These are phyloP conservation scores for Populus trichocarpa DNA, from an alignment of 441 rosid genomes.

Conservation along the genomic window DNA sequence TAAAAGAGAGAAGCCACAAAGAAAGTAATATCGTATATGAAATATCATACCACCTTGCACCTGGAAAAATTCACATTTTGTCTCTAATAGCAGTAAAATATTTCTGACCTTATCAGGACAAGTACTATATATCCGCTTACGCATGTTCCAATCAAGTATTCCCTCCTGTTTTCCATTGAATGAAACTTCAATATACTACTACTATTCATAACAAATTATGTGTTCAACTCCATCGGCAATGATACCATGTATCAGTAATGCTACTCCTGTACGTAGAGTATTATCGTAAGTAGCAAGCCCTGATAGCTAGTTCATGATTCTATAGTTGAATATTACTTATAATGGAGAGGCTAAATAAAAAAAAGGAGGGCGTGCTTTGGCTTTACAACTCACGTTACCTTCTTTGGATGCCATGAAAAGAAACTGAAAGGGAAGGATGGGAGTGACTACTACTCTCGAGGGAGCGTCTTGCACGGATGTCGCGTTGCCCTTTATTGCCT, in stretches of 20 bases:
- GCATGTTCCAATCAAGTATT: neutral
- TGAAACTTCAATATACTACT: neutral
- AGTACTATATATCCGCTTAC: neutral
- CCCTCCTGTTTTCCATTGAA: neutral
- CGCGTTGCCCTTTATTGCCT: slow-evolving; percentile 35
- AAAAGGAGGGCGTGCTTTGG: slow-evolving; percentile 12
- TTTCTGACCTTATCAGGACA: neutral
- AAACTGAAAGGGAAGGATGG: slow-evolving; percentile 28
- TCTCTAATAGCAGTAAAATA: slow-evolving; percentile 4
- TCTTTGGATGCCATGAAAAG: slow-evolving; percentile 54
- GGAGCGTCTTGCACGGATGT: slow-evolving; percentile 58
- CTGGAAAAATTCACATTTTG: slow-evolving; percentile 10
- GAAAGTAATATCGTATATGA: neutral
- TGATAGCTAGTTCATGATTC: neutral
- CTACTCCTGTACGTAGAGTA: neutral
- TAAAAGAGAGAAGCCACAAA: neutral
- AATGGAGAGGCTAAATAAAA: neutral
- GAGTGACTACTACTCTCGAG: slow-evolving; percentile 38
- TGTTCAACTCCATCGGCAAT: neutral
- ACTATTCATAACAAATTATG: neutral
- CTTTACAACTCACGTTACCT: slow-evolving; percentile 41
- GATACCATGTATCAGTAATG: neutral
- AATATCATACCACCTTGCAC: neutral
- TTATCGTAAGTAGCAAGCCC: neutral
- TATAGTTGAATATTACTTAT: neutral